Evolutionary conservation across 495 filamentous ascomycete genomes (phyloP), one percentile per base, ranked within the genome.

Genomic region (Annulohypoxylon bovei): DNA sequence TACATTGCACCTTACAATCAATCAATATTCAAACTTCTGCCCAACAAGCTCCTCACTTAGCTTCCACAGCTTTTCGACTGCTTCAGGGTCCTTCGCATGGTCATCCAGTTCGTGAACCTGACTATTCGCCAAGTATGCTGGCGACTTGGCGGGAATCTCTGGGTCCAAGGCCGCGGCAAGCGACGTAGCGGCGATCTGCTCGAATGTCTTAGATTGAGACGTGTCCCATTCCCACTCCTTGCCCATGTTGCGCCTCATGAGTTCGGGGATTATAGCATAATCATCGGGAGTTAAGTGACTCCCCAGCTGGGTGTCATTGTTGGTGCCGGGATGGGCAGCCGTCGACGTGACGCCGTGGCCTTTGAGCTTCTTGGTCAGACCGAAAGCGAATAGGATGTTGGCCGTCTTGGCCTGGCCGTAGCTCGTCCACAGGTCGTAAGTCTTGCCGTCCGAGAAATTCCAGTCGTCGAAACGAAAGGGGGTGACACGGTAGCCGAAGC

Each of bases 391-490:
- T 30, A 86, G 75, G 25, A 85, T 73, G 49, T 83, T 86, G 23
- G 84, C 84, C 2, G 81, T 77, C 71, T 87, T 86, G 16, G 84
- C 82, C 40, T 83, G 79, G 8, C 72, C 82, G 50, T 86, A 85
- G 8, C 75, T 78, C n/a, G 55, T 37, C 77, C 76, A 82, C 6
- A 69, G 68, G 30, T 83, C 70, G 61, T 87, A 87, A 0, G 59
- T 77, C 37, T 78, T 72, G 8, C 81, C 81, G 56, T 16, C 79
- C 57, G 75, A 50, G 65, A 56, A 67, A 68, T 77, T 70, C 74
- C 78, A 70, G 25, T 81, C 80, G 42, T 79, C 75, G 39, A 72
- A 68, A 18, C 79, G 72, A 46, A 83, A 75, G 16, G 65, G 67
- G 4, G 49, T 69, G 3, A 73, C n/a, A 0, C 28, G 32, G 16